phyloP scores from a whole-genome alignment of 1,139 yeast genomes.

The Taphrina flavorubra region DNA sequence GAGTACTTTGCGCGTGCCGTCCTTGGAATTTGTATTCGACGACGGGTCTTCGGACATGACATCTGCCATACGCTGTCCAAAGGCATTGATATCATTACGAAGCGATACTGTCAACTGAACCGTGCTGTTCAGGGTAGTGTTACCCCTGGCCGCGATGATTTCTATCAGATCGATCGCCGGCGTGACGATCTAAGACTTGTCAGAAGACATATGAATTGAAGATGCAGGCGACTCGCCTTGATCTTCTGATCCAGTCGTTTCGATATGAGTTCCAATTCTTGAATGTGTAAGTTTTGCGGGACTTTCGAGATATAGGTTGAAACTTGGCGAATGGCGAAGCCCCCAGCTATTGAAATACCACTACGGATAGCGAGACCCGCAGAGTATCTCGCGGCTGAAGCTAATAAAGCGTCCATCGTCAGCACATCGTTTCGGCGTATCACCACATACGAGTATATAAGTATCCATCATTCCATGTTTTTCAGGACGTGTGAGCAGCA shows the following conservation, averaged over 20 bases:
- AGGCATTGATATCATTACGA: conserved; percentile 64
- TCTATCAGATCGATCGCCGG: conserved; percentile 74
- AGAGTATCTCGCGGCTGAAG: conserved; percentile 43
- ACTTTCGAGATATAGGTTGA: conserved; percentile 42
- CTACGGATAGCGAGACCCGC: conserved; percentile 44
- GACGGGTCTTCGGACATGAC: conserved; percentile 44
- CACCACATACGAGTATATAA: too few relatives aligned
- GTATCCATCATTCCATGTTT: too few relatives aligned
- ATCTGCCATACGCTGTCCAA: conserved; percentile 60
- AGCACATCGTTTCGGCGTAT: background rate
- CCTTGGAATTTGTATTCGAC: conserved; percentile 38
- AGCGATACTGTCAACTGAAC: conserved; percentile 63
- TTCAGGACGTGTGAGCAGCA: too few relatives aligned
- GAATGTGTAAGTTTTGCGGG: conserved; percentile 38
- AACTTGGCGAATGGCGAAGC: conserved; percentile 43
- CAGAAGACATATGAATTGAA: too few relatives aligned
- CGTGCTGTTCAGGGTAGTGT: conserved; percentile 66
- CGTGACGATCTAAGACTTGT: conserved; percentile 57
- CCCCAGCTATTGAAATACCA: conserved; percentile 43
- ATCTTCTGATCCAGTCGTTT: conserved; percentile 44
- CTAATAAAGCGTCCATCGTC: conserved; percentile 35
- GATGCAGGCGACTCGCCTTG: background rate
- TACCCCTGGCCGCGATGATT: conserved; percentile 73
- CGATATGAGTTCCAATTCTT: conserved; percentile 35
- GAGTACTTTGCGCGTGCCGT: conserved; percentile 49